Percentiles rank a stretch among this genome's conserved stretches.
phyloP scores from a whole-genome alignment of 2,329 filamentous ascomycete species.

The Elsinoe necatrix region DNA sequence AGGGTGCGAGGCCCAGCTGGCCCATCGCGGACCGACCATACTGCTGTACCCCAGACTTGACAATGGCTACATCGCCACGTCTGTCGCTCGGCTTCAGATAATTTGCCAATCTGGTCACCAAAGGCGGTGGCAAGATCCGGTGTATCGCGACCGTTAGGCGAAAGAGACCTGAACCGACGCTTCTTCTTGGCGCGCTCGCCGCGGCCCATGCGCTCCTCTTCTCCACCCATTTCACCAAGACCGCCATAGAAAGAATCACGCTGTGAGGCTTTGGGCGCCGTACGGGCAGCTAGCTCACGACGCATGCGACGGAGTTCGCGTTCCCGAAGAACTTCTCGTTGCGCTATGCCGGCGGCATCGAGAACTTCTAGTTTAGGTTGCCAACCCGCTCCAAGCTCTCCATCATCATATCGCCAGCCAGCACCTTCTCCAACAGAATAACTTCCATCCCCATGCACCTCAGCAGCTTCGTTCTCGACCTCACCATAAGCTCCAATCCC shows the following conservation, averaged over 20 bases:
- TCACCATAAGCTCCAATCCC: constrained; percentile 61
- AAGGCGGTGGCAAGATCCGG: constrained; percentile 63
- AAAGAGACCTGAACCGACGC: constrained; percentile 79
- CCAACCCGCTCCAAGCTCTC: constrained; percentile 60
- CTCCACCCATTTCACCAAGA: constrained; percentile 28
- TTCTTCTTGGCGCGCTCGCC: constrained; percentile 95
- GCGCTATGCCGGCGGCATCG: constrained; percentile 94
- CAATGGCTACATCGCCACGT: constrained; percentile 88
- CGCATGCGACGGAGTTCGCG: constrained; percentile 78
- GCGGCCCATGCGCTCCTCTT: constrained; percentile 77
- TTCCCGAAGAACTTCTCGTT: constrained; percentile 88
- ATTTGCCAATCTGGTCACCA: constrained; percentile 54
- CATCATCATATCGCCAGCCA: constrained; percentile 92
- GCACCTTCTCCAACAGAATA: constrained; percentile 55
- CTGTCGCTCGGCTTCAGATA: constrained; percentile 66
- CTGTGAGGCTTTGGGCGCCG: constrained; percentile 34
- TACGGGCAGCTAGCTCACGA: constrained; percentile 82
- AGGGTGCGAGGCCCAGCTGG: constrained; percentile 74
- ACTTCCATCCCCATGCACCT: constrained; percentile 37
- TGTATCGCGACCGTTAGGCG: constrained; percentile 72
- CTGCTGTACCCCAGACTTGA: constrained; percentile 74
- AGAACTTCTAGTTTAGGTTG: constrained; percentile 50
- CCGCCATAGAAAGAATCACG: constrained; percentile 50
- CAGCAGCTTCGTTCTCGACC: constrained; percentile 80
- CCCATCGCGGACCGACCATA: constrained; percentile 92